Evolutionary conservation across 768 basidiomycete species (phyloP), one percentile per base, ranked within the genome.

Genomic region (Kwoniella shandongensis): DNA sequence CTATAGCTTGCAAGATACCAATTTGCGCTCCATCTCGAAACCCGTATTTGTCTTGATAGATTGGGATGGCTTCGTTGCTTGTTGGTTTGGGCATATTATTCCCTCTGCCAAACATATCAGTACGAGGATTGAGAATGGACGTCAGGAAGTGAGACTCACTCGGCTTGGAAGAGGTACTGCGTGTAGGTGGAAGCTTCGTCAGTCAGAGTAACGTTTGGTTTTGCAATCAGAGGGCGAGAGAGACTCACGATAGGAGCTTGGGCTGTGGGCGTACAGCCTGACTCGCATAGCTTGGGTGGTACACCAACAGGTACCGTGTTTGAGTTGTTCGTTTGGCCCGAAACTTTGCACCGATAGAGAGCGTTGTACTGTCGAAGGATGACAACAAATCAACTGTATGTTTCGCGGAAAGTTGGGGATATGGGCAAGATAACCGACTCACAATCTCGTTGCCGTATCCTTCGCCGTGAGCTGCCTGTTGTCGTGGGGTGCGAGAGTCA

Each of bases 21-120:
- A 81, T 70, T 70, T 91, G 88, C 0, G 87, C 78, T 8, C 88
- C 88, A 67, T 89, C 84, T 10, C 61, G 55, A 74, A 87, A 89
- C 67, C 85, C 85, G 79, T 87, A 89, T 13, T 83, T 76, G 58
- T 83, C 81, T 66, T 81, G 85, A 76, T 89, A 89, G 55, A 60
- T 55, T 11, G 76, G 77, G 18, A 74, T 69, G 26, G 22, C 18
- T 25, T 44, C 49, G 1, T 40, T 29, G 13, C 32, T 32, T 6
- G 32, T 32, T 32, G 32, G 32, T 32, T 50, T 29, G 7, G 52
- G 49, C 27, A 60, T 51, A 47, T 70, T 66, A 59, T 61, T 67
- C 20, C 66, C 63, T 29, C 54, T 59, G 36, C 10, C 17, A 38
- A 46, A 49, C 17, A 29, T 17, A 27, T 20, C n/a, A 47, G 25